These are phyloP conservation scores for Dipodascus albidus DNA, from an alignment of 805 yeast genomes.

Conservation along the genomic window DNA sequence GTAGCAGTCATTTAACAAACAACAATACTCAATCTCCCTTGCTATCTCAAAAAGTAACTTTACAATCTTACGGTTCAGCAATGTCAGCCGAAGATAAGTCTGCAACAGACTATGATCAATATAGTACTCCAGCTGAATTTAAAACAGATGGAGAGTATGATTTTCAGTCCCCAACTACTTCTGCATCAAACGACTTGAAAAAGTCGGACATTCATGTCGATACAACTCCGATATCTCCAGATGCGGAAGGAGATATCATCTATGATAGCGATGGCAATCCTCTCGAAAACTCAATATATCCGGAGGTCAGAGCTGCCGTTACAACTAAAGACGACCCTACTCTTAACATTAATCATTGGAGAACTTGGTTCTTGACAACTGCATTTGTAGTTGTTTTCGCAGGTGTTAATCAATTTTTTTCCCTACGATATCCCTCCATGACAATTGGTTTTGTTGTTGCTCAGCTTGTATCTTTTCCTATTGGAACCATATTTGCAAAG, in stretches of 20 bases:
- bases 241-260: not conserved
- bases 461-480: not conserved
- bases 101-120: not conserved
- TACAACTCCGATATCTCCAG: not conserved
- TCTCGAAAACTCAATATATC: not conserved
- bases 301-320: not conserved
- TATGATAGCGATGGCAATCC: not conserved
- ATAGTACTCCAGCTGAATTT: not conserved
- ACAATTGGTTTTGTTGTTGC: not conserved
- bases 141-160: not conserved
- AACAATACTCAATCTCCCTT: no score
- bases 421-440: conserved; percentile 1
- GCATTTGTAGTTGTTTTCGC: not conserved
- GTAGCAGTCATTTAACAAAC: no score
- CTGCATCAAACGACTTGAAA: not conserved
- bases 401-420: conserved; percentile 1
- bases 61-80: not conserved
- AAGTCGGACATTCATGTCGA: not conserved
- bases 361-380: not conserved
- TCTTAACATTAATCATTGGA: not conserved
- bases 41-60: no score
- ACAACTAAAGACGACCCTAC: not conserved
- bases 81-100: not conserved
- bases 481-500: not conserved
- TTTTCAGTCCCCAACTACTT: not conserved